Evolutionary conservation across 148 eudicot genomes (phyloP), one percentile per base, ranked within the genome.

Genomic region (Rhododendron williamsianum): DNA sequence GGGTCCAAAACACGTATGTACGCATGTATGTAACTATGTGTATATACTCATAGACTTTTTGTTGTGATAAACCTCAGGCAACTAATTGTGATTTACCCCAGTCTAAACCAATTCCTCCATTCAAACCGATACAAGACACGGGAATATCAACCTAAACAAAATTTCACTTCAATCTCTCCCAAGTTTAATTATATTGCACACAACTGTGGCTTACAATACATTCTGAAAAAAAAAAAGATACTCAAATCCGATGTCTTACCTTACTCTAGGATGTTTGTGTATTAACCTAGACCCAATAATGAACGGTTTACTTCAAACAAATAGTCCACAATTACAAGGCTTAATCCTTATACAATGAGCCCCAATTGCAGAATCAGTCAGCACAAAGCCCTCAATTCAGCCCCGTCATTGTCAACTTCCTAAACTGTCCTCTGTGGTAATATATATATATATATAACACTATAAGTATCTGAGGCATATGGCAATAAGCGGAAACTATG

Each of bases 351-450:
- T 3, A 19, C 25, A 76, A 6, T 2, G 8, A 46, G n/a, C 25
- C 48, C 81, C 9, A 45, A 45, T 23, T 10, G 16, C 54, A 18
- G 33, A 23, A 45, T 78, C 33, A 78, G 33, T 78, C 54, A n/a
- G 54, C 54, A 78, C 81, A 78, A 78, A 43, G 30, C 30, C 27
- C 81, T 78, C 33, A 45, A n/a, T 78, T 78, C 81, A 78, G 81
- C 33, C 27, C 30, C 81, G n/a, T 11, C 27, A 45, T 23, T 23
- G 52, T 45, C 81, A 77, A 43, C 54, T 77, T 23, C 46, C 80
- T 77, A 13, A 76, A 77, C 52, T 0, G 80, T 45, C 80, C 6
- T 18, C 48, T 10, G 3, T 21, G 25, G 69, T 63, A 63, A 58
- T 18, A 19, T 13, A 21, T 1, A 21, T 1, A 21, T 5, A 60